phyloP scores from a whole-genome alignment of 2,329 filamentous ascomycete species.

The Nemania sp. region DNA sequence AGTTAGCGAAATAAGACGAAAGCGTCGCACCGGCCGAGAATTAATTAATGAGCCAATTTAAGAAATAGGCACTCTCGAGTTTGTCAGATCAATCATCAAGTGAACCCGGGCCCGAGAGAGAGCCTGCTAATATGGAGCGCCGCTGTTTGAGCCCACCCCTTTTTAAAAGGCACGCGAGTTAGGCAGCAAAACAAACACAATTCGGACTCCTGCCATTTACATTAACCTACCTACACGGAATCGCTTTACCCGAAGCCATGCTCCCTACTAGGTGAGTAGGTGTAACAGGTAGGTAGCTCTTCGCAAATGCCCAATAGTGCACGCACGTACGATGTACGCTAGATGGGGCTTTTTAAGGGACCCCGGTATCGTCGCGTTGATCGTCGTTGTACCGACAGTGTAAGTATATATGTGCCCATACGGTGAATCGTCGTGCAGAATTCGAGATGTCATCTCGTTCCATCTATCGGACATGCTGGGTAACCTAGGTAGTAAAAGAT shows the following conservation, averaged over 20 bases:
- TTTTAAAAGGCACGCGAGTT: conserved; percentile 1
- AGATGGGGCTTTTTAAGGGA: no score
- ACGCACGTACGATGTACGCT: no score
- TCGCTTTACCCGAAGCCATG: not conserved
- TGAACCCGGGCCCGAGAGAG: not conserved
- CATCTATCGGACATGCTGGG: not conserved
- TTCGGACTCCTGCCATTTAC: not conserved
- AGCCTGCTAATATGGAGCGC: no score
- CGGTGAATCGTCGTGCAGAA: not conserved
- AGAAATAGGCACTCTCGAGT: conserved; percentile 1
- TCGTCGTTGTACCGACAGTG: not conserved
- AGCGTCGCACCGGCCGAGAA: no score
- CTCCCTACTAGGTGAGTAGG: no score
- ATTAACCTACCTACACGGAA: not conserved
- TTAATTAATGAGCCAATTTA: not conserved
- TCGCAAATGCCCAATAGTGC: no score
- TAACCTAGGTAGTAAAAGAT: no score
- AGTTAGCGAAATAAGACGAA: no score
- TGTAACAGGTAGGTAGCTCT: no score
- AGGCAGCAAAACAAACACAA: conserved; percentile 13
- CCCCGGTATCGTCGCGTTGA: not conserved
- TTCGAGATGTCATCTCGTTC: not conserved
- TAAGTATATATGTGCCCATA: not conserved
- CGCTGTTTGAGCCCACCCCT: conserved; percentile 6
- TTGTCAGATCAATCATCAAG: conserved; percentile 8